Percentiles rank a stretch among this genome's conserved stretches.
Conservation (phyloP, 1,284 basidiomycete genomes). For the Ustilago esculenta region DNA sequence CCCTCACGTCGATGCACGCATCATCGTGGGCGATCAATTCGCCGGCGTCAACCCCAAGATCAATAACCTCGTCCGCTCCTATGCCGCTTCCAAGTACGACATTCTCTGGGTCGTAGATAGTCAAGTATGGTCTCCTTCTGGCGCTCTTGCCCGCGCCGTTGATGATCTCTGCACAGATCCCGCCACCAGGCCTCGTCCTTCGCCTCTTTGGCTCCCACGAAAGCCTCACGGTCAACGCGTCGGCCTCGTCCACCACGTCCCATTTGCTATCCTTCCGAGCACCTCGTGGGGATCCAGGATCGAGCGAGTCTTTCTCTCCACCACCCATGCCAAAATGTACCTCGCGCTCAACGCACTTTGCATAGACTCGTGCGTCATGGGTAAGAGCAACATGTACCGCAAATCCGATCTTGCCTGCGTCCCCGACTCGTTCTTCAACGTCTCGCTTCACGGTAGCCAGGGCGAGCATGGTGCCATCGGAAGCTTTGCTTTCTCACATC, state of each 20-base stretch:
- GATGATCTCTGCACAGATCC: constrained; percentile 84
- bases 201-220: constrained; percentile 42
- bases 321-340: constrained; percentile 99
- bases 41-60: constrained; percentile 96
- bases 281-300: constrained; percentile 76
- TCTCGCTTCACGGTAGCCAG: constrained; percentile 41
- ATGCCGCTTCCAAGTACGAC: constrained; percentile 80
- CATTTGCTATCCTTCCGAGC: constrained; percentile 79
- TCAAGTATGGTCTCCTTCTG: constrained; percentile 81
- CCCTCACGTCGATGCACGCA: constrained; percentile 50
- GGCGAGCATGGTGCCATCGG: constrained; percentile 58
- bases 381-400: constrained; percentile 94
- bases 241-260: constrained; percentile 94
- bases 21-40: constrained; percentile 66
- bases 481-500: constrained; percentile 51
- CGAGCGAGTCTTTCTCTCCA: constrained; percentile 94
- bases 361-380: constrained; percentile 94
- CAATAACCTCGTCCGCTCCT: constrained; percentile 90
- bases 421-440: constrained; percentile 63
- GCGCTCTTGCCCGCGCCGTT: constrained; percentile 86
- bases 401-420: constrained; percentile 81
- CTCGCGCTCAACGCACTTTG: constrained; percentile 87
- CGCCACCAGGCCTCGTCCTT: constrained; percentile 53
- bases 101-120: constrained; percentile 97
- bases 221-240: constrained; percentile 68